Evolutionary conservation across 202 grass and related monocot species (phyloP), one percentile per base, ranked within the genome.

Genomic region (Schoenoplectus tabernaemontani): DNA sequence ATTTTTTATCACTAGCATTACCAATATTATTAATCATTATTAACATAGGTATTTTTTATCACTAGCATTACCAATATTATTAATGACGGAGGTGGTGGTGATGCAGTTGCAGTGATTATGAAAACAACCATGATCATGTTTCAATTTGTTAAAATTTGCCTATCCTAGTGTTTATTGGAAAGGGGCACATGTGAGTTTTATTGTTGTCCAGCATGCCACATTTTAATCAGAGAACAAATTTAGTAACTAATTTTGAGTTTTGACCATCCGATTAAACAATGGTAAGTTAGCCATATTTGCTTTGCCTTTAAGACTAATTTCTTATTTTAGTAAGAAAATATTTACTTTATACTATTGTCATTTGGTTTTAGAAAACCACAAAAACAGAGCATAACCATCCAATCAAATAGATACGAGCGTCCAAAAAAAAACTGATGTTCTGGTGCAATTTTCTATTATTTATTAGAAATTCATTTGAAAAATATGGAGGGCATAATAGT

Each of bases 51-150:
- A 51, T 3, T 54, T 73, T 74, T 53, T 15, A 74, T 74, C 9
- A 12, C 69, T 51, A 72, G 44, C 22, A 48, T 58, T 39, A 78
- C 48, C 59, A 79, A 50, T 50, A 80, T 78, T 59, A 61, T 7
- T 77, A 41, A 78, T 74, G 44, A 54, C 10, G 24, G 16, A 33
- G 8, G 16, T 34, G 26, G 26, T 46, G 22, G 12, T 24, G 42
- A 4, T 6, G 17, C 16, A 32, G 4, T 1, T 0, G 47, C 66
- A 54, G 19, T 72, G 43, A 72, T 48, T 43, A 50, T 72, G 12
- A 7, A 72, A 5, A 48, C 43, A 7, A 42, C 43, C 42, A 32
- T 24, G 8, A 26, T 4, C 68, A 46, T 28, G 22, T 71, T 71
- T 71, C 16, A 38, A 41, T 72, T 48, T 33, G 2, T 36, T 44